phyloP scores from a whole-genome alignment of 2,329 filamentous ascomycete species.

The Magnaporthiopsis poae region DNA sequence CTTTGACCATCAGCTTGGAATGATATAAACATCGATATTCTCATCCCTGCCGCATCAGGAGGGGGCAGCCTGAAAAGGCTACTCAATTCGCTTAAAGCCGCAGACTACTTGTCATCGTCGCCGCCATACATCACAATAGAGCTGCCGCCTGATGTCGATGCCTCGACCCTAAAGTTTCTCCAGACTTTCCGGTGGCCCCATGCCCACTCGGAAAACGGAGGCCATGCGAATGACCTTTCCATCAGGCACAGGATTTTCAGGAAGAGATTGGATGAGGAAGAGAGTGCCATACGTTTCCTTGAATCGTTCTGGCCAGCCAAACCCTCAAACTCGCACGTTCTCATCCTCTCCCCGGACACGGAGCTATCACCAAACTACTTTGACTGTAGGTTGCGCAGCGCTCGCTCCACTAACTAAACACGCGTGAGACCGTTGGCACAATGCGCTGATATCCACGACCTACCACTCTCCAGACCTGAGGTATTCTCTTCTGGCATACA shows the following conservation, averaged over 20 bases:
- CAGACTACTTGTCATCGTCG: slow-evolving; percentile 63
- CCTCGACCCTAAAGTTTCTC: slow-evolving; percentile 52
- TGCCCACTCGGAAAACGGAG: slow-evolving; percentile 25
- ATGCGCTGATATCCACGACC: background rate
- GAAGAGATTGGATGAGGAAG: slow-evolving; percentile 51
- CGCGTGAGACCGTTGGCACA: background rate
- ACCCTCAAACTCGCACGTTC: slow-evolving; percentile 57
- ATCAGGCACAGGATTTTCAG: slow-evolving; percentile 64
- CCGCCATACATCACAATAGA: slow-evolving; percentile 75
- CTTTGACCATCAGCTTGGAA: slow-evolving; percentile 56
- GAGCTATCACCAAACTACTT: slow-evolving; percentile 75
- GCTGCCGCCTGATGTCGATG: slow-evolving; percentile 61
- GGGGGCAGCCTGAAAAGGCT: slow-evolving; percentile 68
- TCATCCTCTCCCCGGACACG: slow-evolving; percentile 73
- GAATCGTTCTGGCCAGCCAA: slow-evolving; percentile 79
- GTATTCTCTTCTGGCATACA: slow-evolving; percentile 67
- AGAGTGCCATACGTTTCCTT: slow-evolving; percentile 64
- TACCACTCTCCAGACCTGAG: slow-evolving; percentile 48
- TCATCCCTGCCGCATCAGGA: slow-evolving; percentile 64
- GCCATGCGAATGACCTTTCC: slow-evolving; percentile 44
- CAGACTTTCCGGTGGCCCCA: slow-evolving; percentile 60
- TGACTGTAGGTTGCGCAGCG: slow-evolving; percentile 47
- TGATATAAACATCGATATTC: slow-evolving; percentile 65
- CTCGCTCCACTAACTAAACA: background rate
- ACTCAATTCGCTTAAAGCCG: slow-evolving; percentile 62